Evolutionary conservation across 179 eudicot genomes (phyloP).

Genomic region (Beta corolliflora): DNA sequence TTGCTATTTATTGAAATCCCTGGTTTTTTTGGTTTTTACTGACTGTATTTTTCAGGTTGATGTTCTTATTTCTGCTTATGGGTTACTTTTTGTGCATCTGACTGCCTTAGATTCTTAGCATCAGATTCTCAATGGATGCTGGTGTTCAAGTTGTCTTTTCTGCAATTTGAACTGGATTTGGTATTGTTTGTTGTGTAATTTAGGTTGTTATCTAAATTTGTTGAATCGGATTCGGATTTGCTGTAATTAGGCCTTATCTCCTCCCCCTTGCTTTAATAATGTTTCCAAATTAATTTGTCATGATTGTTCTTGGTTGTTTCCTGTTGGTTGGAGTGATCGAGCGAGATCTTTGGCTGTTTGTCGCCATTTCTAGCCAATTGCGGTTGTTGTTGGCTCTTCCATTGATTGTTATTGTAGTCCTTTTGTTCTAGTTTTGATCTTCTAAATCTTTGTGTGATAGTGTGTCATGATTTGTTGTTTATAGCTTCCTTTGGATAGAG

Average conservation of each 20-base stretch:
- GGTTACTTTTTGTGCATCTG: not conserved
- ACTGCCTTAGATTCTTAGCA: not conserved
- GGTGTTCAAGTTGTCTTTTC: not conserved
- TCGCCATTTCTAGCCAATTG: not conserved
- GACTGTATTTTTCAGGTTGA: not conserved
- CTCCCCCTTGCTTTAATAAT: not conserved
- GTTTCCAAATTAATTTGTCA: not conserved
- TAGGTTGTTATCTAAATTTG: not conserved
- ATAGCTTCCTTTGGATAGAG: not conserved
- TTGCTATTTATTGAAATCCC: no score
- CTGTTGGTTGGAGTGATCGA: not conserved
- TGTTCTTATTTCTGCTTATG: constrained; percentile 7
- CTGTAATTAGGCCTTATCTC: constrained; percentile 4
- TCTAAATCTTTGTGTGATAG: not conserved
- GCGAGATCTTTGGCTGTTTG: not conserved
- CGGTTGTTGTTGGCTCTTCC: not conserved
- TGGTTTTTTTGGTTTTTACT: not conserved
- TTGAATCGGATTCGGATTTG: constrained; percentile 1
- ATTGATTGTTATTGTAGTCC: not conserved
- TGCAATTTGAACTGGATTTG: constrained; percentile 8
- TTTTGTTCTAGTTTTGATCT: not conserved
- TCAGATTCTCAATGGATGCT: not conserved
- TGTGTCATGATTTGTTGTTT: not conserved
- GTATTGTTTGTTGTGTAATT: not conserved
- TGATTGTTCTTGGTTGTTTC: not conserved